phyloP scores from a whole-genome alignment of 495 filamentous ascomycete genomes.

The Polyplosphaeria fusca region DNA sequence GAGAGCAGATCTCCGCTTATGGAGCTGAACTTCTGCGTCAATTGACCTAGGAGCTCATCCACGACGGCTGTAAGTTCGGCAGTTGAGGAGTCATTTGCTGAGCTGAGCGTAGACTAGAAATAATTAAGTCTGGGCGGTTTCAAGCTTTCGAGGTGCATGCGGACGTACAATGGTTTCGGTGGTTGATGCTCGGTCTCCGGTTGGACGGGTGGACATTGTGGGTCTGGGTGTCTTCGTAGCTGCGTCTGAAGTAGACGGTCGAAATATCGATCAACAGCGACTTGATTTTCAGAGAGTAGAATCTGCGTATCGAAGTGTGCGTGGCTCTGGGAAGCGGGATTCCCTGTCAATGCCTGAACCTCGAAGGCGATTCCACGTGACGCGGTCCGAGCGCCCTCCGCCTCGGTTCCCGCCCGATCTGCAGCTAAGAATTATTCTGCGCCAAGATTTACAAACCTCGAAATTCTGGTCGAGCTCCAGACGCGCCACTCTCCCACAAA shows the following conservation, averaged over 20 bases:
- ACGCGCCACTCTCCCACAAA: neutral
- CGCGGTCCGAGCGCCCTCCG: neutral
- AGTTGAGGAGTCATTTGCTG: conserved; percentile 28
- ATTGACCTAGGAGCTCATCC: conserved; percentile 77
- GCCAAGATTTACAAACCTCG: conserved; percentile 19
- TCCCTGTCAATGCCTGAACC: too few species aligned
- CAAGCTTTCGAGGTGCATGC: too few species aligned
- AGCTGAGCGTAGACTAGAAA: conserved; percentile 1
- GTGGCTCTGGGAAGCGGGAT: too few species aligned
- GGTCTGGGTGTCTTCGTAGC: neutral
- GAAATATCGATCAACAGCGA: too few species aligned
- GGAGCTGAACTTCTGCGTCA: conserved; percentile 78
- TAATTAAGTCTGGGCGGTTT: too few species aligned
- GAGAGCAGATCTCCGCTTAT: conserved; percentile 81
- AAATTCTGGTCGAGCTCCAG: conserved; percentile 1
- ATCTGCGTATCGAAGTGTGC: too few species aligned
- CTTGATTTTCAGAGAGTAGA: too few species aligned
- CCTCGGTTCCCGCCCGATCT: neutral
- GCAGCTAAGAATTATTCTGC: conserved; percentile 8
- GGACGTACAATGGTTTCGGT: too few species aligned
- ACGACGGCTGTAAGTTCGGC: conserved; percentile 72
- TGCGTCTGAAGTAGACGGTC: too few species aligned
- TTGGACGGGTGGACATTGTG: neutral
- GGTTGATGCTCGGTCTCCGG: conserved; percentile 5
- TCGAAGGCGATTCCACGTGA: too few species aligned